phyloP scores from a whole-genome alignment of 768 basidiomycete genomes.

The Lentinula detonsa region DNA sequence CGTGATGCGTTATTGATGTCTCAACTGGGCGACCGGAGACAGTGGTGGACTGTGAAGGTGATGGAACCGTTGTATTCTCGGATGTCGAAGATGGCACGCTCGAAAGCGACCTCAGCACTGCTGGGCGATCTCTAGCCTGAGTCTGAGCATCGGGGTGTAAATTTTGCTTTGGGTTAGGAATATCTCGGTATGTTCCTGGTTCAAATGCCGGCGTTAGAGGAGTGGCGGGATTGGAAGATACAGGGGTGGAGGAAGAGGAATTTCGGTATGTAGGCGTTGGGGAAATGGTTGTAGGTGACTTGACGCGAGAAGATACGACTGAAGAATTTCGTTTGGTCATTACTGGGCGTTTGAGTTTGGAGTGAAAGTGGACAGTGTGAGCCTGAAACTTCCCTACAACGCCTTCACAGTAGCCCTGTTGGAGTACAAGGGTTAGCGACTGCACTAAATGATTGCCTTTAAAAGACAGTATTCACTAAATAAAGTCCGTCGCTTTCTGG shows the following conservation, averaged over 20 bases:
- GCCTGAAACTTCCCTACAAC: constrained; percentile 74
- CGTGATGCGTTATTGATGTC: not conserved
- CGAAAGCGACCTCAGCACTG: not conserved
- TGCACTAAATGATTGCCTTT: not conserved
- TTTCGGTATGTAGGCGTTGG: constrained; percentile 7
- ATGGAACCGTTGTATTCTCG: not conserved
- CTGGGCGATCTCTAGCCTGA: not conserved
- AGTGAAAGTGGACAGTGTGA: constrained; percentile 59
- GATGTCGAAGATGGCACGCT: not conserved
- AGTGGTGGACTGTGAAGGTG: not conserved
- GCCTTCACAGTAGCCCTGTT: constrained; percentile 81
- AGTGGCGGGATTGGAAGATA: constrained; percentile 7
- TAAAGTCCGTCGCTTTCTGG: constrained; percentile 45
- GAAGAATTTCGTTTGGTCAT: constrained; percentile 62
- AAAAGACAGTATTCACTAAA: constrained; percentile 42
- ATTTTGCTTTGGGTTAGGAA: constrained; percentile 14
- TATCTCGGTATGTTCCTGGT: not conserved
- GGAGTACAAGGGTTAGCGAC: not conserved
- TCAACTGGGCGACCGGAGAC: not conserved
- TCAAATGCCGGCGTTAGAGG: constrained; percentile 9
- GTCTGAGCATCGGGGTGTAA: constrained; percentile 18
- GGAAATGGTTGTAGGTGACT: constrained; percentile 8
- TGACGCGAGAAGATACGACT: constrained; percentile 14
- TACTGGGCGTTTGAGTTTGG: constrained; percentile 73
- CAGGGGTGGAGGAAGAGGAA: constrained; percentile 6